phyloP scores from a whole-genome alignment of 257 asterid genomes.

The Petunia axillaris region DNA sequence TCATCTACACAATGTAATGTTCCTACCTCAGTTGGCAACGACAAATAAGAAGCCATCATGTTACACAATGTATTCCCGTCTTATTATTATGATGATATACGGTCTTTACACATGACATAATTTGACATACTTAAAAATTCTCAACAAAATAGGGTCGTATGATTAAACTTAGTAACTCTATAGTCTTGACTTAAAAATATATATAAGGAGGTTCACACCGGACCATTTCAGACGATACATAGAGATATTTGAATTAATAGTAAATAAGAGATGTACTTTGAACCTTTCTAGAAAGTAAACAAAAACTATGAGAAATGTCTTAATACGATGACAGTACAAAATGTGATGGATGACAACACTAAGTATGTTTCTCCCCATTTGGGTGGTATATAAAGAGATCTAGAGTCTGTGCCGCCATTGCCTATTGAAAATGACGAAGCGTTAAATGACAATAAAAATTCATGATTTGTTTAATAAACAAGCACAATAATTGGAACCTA shows the following conservation, averaged over 20 bases:
- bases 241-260: background rate
- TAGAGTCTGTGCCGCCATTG: conserved; percentile 13
- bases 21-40: background rate
- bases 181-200: background rate
- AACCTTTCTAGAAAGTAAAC: background rate
- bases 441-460: conserved; percentile 20
- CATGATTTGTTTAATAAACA: conserved; percentile 31
- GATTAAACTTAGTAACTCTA: background rate
- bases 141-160: background rate
- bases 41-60: background rate
- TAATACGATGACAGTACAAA: background rate
- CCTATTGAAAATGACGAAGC: conserved; percentile 24
- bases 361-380: conserved; percentile 25
- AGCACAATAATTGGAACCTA: conserved; percentile 53
- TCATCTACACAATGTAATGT: background rate
- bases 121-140: background rate
- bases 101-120: background rate
- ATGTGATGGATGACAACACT: background rate
- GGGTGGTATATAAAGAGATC: conserved; percentile 17
- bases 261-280: conserved; percentile 12
- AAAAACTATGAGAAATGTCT: background rate
- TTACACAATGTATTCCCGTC: background rate
- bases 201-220: background rate
- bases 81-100: background rate
- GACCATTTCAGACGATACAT: background rate